Percentiles rank a stretch among this genome's conserved stretches.
phyloP scores from a whole-genome alignment of 2,329 filamentous ascomycete species.

The Salinomyces thailandicus region DNA sequence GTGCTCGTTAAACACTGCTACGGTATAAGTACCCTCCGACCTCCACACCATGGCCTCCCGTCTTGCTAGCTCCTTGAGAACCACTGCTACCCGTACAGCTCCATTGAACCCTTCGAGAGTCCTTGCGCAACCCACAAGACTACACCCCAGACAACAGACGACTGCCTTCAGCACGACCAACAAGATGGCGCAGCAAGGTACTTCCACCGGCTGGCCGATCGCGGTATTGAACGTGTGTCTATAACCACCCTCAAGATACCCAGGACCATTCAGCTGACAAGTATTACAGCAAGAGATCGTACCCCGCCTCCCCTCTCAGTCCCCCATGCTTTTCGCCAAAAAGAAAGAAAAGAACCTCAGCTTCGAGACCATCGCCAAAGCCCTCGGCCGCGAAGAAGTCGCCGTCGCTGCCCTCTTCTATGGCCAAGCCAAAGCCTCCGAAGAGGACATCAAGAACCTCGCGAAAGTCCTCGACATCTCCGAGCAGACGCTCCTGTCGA shows the following conservation, averaged over 20 bases:
- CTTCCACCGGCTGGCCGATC: slow-evolving; percentile 23
- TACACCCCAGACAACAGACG: slow-evolving; percentile 6
- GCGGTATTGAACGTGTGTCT: slow-evolving; percentile 19
- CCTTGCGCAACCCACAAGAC: slow-evolving; percentile 4
- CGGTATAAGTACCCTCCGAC: slow-evolving; percentile 3
- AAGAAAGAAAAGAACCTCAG: slow-evolving; percentile 66
- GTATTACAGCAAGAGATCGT: slow-evolving; percentile 49
- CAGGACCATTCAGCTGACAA: too few relatives aligned
- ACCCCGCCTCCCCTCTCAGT: slow-evolving; percentile 59
- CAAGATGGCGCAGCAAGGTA: slow-evolving; percentile 13
- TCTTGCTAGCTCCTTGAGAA: slow-evolving; percentile 6
- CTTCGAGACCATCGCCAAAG: slow-evolving; percentile 66
- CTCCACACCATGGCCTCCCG: slow-evolving; percentile 6
- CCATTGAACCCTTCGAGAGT: slow-evolving; percentile 5
- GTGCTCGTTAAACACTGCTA: too few relatives aligned
- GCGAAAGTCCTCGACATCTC: slow-evolving; percentile 54
- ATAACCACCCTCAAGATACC: not conserved
- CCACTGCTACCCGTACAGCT: slow-evolving; percentile 4
- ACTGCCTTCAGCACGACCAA: slow-evolving; percentile 7
- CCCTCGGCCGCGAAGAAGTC: slow-evolving; percentile 69
- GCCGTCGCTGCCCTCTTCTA: slow-evolving; percentile 85
- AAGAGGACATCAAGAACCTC: slow-evolving; percentile 59
- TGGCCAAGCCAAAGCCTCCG: slow-evolving; percentile 65
- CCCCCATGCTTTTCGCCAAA: slow-evolving; percentile 65
- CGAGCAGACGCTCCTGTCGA: slow-evolving; percentile 41